These are phyloP conservation scores for Thraustotheca clavata DNA, from an alignment of 352 stramenopile genomes.

Conservation along the genomic window DNA sequence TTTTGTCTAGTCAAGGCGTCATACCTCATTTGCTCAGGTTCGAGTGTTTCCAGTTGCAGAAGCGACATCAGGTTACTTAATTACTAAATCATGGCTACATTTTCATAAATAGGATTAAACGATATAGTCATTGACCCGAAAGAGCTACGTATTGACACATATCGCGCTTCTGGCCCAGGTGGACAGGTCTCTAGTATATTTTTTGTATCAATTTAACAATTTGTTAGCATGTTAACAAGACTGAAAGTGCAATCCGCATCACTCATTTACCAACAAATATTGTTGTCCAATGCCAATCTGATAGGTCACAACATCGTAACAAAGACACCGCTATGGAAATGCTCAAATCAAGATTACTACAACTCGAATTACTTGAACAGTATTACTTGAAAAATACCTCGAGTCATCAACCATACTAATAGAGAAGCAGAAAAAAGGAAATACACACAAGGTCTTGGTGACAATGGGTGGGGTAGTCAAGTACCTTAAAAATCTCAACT, in stretches of 20 bases:
- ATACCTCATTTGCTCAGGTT: slow-evolving; percentile 94
- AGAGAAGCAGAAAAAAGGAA: slow-evolving; percentile 43
- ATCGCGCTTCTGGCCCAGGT: slow-evolving; percentile 87
- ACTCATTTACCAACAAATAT: slow-evolving; percentile 93
- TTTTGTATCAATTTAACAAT: not conserved
- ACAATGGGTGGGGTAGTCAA: slow-evolving; percentile 67
- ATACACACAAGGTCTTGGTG: slow-evolving; percentile 54
- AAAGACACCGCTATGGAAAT: slow-evolving; percentile 88
- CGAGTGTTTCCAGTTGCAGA: slow-evolving; percentile 57
- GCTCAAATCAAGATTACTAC: slow-evolving; percentile 58
- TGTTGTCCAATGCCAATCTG: slow-evolving; percentile 90
- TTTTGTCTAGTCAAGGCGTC: slow-evolving; percentile 39
- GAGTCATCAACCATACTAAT: slow-evolving; percentile 61
- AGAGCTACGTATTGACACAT: slow-evolving; percentile 93
- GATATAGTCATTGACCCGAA: slow-evolving; percentile 51
- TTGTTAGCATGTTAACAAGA: slow-evolving; percentile 92
- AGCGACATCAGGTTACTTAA: slow-evolving; percentile 14
- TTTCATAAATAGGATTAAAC: slow-evolving; percentile 27
- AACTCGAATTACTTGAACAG: slow-evolving; percentile 54
- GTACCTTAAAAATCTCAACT: slow-evolving; percentile 23
- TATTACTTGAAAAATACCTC: not conserved
- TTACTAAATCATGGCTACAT: no score
- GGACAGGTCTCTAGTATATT: slow-evolving; percentile 47
- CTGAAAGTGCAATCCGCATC: slow-evolving; percentile 94
- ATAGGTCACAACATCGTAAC: slow-evolving; percentile 92